Evolutionary conservation across 202 grass and related monocot species (phyloP).

Genomic region (Alloteropsis angusta): DNA sequence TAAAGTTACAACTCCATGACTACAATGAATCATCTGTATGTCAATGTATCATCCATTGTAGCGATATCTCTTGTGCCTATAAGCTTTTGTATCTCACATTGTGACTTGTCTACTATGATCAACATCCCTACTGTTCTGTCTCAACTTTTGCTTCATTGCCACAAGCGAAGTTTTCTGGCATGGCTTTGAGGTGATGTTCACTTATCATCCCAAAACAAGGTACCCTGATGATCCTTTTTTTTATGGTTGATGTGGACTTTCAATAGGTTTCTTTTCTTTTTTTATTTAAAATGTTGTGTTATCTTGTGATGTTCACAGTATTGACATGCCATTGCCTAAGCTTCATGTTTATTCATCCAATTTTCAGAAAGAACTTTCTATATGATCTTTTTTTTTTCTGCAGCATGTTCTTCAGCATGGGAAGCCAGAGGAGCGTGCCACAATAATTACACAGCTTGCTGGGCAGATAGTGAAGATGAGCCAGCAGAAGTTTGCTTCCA

Average conservation of each 20-base stretch:
- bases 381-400: constrained; percentile 4
- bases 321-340: neutral
- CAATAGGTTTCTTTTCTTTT: neutral
- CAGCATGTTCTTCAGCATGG: constrained; percentile 91
- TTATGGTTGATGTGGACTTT: too few relatives aligned
- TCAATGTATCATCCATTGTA: neutral
- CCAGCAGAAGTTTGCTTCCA: constrained; percentile 94
- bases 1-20: neutral
- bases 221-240: too few relatives aligned
- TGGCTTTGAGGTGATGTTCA: too few relatives aligned
- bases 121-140: neutral
- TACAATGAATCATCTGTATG: neutral
- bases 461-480: constrained; percentile 98
- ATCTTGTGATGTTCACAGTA: neutral
- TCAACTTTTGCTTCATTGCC: neutral
- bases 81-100: neutral
- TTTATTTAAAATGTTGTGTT: neutral
- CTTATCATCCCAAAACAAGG: too few relatives aligned
- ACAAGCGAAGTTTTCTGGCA: neutral
- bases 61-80: neutral
- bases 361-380: neutral
- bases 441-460: constrained; percentile 63
- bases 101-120: neutral
- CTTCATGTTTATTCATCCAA: neutral
- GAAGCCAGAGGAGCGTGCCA: constrained; percentile 66